phyloP scores from a whole-genome alignment of 495 filamentous ascomycete species.

The Hypomontagnella submonticulosa region DNA sequence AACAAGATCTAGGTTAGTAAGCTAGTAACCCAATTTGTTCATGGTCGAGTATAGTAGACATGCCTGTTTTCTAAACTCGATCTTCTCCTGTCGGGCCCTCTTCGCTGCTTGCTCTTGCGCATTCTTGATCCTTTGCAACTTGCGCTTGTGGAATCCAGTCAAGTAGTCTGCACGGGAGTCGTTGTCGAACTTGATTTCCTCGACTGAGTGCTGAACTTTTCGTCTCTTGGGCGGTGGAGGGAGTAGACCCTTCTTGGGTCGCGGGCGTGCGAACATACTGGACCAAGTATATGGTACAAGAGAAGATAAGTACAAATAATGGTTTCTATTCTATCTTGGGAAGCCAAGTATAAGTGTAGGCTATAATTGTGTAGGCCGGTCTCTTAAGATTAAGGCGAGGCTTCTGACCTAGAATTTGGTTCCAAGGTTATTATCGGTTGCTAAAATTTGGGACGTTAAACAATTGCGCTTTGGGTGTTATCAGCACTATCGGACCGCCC shows the following conservation, averaged over 20 bases:
- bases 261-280: conserved; percentile 59
- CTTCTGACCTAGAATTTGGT: neutral
- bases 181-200: conserved; percentile 86
- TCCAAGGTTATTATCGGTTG: neutral
- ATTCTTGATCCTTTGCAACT: conserved; percentile 80
- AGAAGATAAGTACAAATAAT: too few relatives aligned
- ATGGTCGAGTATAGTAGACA: conserved; percentile 4
- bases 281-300: too few relatives aligned
- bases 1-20: conserved; percentile 6
- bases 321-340: too few relatives aligned
- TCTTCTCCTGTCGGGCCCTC: conserved; percentile 77
- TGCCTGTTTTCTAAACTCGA: conserved; percentile 78
- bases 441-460: conserved; percentile 23
- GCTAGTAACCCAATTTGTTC: neutral
- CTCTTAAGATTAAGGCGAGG: neutral
- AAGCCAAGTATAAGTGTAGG: too few relatives aligned
- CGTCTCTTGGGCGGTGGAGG: conserved; percentile 70
- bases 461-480: conserved; percentile 2
- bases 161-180: conserved; percentile 83
- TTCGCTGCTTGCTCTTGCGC: conserved; percentile 81
- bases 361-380: too few relatives aligned
- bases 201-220: conserved; percentile 68
- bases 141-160: conserved; percentile 96
- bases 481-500: conserved; percentile 11
- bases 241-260: conserved; percentile 59